Evolutionary conservation across 345 rosid genomes (phyloP).

Genomic region (Syzygium grande): DNA sequence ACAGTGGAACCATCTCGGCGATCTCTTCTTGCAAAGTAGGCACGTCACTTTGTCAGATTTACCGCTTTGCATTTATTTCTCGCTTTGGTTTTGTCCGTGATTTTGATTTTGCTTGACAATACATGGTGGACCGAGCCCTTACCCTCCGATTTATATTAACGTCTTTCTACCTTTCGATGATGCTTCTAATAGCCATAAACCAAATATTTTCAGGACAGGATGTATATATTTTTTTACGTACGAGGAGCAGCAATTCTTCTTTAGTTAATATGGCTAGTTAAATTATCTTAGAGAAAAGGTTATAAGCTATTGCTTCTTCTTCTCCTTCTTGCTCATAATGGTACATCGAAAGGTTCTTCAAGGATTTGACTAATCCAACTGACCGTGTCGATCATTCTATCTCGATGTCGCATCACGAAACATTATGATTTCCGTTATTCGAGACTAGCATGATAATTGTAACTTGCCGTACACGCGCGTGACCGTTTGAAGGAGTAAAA

Average conservation of each 20-base stretch:
- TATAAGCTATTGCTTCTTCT: neutral
- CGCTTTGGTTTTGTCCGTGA: neutral
- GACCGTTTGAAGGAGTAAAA: neutral
- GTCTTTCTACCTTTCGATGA: neutral
- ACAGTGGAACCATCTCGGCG: neutral
- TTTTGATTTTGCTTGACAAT: neutral
- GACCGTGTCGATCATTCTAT: neutral
- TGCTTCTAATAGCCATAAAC: neutral
- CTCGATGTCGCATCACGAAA: fast-evolving
- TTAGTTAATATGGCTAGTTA: neutral
- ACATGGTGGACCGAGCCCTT: neutral
- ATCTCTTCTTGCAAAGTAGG: neutral
- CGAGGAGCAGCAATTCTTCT: neutral
- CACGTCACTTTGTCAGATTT: neutral
- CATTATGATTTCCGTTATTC: neutral
- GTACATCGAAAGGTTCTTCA: neutral
- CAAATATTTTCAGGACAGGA: neutral
- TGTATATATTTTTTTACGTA: neutral
- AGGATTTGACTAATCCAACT: neutral
- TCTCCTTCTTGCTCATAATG: neutral
- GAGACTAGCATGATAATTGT: neutral
- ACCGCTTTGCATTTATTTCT: neutral
- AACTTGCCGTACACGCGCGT: neutral
- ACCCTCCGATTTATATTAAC: neutral
- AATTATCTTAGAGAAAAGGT: neutral